These are phyloP conservation scores for Megacollybia marginata DNA, from an alignment of 768 basidiomycete species.

Conservation along the genomic window DNA sequence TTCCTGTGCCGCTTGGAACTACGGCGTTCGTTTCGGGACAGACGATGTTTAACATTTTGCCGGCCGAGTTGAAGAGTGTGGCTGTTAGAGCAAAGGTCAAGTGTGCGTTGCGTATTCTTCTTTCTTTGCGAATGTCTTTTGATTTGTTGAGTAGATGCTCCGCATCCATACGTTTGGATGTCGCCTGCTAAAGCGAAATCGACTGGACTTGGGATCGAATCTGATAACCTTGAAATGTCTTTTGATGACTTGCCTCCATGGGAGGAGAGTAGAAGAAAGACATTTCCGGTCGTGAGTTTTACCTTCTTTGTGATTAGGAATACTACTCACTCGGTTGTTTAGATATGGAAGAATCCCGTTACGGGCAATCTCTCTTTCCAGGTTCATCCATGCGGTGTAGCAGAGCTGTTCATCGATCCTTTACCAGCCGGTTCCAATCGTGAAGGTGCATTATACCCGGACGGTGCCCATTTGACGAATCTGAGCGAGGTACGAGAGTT, in stretches of 20 bases:
- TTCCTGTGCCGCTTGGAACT: slow-evolving; percentile 77
- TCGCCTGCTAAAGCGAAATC: slow-evolving; percentile 62
- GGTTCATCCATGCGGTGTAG: slow-evolving; percentile 77
- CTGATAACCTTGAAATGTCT: slow-evolving; percentile 65
- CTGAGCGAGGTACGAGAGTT: slow-evolving; percentile 64
- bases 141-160: too few relatives aligned
- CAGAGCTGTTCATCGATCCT: slow-evolving; percentile 64
- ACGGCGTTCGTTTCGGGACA: slow-evolving; percentile 79
- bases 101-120: too few relatives aligned
- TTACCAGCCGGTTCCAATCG: slow-evolving; percentile 53
- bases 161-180: slow-evolving; percentile 93
- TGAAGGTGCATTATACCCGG: slow-evolving; percentile 70
- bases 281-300: slow-evolving; percentile 39
- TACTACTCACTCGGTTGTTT: background rate
- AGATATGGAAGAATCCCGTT: slow-evolving; percentile 91
- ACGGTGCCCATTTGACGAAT: slow-evolving; percentile 72
- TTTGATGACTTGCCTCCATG: slow-evolving; percentile 70
- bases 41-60: slow-evolving; percentile 78
- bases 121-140: too few relatives aligned
- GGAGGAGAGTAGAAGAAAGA: slow-evolving; percentile 72
- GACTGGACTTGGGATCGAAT: slow-evolving; percentile 79
- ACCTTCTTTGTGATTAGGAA: slow-evolving; percentile 1
- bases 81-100: slow-evolving; percentile 70
- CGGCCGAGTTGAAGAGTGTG: slow-evolving; percentile 65
- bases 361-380: slow-evolving; percentile 85